A percentile compares a stretch with the other conserved stretches of the same genome.
Evolutionary conservation across 202 grass and related monocot genomes (phyloP).

Genomic region (Digitaria exilis): DNA sequence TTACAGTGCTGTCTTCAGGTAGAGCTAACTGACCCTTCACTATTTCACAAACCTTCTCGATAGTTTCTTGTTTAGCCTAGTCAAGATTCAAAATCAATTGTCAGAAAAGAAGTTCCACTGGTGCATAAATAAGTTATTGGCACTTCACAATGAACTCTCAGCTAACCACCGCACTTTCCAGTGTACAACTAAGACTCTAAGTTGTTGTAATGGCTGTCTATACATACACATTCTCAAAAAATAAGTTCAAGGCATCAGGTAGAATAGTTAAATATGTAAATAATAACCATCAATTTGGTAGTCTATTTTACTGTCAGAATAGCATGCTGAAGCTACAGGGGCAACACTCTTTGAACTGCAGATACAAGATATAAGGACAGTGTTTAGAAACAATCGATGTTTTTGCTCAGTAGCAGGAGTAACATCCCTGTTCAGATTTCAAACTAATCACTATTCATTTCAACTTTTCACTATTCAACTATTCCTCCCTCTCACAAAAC

Average conservation of each 20-base stretch:
- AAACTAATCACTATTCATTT: too few relatives aligned
- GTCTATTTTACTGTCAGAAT: not conserved
- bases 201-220: too few relatives aligned
- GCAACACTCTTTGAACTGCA: not conserved
- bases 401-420: not conserved
- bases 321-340: constrained; percentile 4
- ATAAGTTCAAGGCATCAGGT: not conserved
- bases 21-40: constrained; percentile 66
- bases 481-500: too few relatives aligned
- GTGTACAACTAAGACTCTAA: not conserved
- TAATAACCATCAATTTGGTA: not conserved
- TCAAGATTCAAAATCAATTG: not conserved
- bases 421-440: too few relatives aligned
- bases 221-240: not conserved
- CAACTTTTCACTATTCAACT: too few relatives aligned
- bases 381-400: not conserved
- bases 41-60: constrained; percentile 56
- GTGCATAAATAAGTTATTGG: not conserved
- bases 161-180: not conserved
- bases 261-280: not conserved
- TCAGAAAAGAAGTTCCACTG: not conserved
- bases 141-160: not conserved
- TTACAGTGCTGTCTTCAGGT: constrained; percentile 17
- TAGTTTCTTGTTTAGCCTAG: constrained; percentile 60
- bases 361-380: not conserved